A percentile compares a stretch with the other conserved stretches of the same genome.
phyloP scores from a whole-genome alignment of 768 basidiomycete species.

The Boletus subparvulus region DNA sequence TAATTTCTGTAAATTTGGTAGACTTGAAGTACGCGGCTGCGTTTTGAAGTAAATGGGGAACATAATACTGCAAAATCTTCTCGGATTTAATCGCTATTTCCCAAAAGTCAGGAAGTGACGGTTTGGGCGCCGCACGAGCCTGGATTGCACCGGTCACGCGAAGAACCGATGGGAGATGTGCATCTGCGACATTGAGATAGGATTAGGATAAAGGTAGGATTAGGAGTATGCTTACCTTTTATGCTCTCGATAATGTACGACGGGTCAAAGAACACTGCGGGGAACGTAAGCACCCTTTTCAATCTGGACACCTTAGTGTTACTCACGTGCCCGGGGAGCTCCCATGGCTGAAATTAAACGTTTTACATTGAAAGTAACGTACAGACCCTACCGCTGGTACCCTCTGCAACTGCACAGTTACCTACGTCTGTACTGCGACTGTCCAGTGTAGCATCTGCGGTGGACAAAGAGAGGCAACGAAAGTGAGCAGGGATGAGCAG shows the following conservation, averaged over 20 bases:
- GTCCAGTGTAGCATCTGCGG: too few species aligned
- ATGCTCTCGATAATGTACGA: background rate
- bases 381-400: background rate
- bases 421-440: too few species aligned
- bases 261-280: background rate
- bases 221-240: background rate
- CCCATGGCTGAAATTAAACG: background rate
- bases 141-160: background rate
- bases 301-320: background rate
- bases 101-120: conserved; percentile 7
- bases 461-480: too few species aligned
- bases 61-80: background rate
- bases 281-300: background rate
- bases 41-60: conserved; percentile 2
- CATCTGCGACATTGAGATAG: background rate
- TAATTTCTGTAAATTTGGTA: background rate
- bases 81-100: conserved; percentile 2
- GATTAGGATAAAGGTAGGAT: background rate
- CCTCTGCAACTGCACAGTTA: background rate
- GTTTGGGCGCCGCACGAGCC: background rate
- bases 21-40: background rate
- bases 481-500: background rate
- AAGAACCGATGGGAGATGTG: background rate
- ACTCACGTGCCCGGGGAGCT: background rate
- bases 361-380: background rate